phyloP scores from a whole-genome alignment of 108 stramenopile genomes.

The Fragilariopsis cylindrus region DNA sequence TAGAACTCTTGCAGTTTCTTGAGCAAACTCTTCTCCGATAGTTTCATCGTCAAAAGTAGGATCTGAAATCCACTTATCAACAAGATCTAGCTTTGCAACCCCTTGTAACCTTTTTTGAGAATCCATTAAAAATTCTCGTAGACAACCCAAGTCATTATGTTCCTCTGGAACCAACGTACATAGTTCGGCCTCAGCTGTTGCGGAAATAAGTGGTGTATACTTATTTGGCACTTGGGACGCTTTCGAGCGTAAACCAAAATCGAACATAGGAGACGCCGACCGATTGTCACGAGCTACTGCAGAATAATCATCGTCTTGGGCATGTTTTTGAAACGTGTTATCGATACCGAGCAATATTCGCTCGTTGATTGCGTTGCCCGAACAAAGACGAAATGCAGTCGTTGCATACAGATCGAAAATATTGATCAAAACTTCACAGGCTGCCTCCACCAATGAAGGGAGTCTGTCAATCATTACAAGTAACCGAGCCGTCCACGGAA shows the following conservation, averaged over 20 bases:
- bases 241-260: not conserved
- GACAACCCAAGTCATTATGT: constrained; percentile 7
- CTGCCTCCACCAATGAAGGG: constrained; percentile 56
- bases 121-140: constrained; percentile 48
- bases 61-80: constrained; percentile 52
- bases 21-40: constrained; percentile 20
- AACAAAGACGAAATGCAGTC: constrained; percentile 78
- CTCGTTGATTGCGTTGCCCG: constrained; percentile 59
- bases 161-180: constrained; percentile 58
- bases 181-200: constrained; percentile 68
- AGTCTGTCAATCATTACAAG: constrained; percentile 50
- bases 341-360: constrained; percentile 52
- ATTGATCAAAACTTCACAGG: constrained; percentile 46
- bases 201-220: constrained; percentile 18
- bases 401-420: constrained; percentile 77
- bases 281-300: not conserved
- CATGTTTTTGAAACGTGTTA: constrained; percentile 6
- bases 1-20: constrained; percentile 35
- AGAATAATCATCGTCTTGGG: not conserved
- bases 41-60: constrained; percentile 13
- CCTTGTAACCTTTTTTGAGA: constrained; percentile 54
- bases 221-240: not conserved
- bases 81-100: constrained; percentile 73
- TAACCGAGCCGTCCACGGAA: constrained; percentile 56
- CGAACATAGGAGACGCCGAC: not conserved